phyloP scores from a whole-genome alignment of 2,329 filamentous ascomycete genomes.

The Penicillium sp. region DNA sequence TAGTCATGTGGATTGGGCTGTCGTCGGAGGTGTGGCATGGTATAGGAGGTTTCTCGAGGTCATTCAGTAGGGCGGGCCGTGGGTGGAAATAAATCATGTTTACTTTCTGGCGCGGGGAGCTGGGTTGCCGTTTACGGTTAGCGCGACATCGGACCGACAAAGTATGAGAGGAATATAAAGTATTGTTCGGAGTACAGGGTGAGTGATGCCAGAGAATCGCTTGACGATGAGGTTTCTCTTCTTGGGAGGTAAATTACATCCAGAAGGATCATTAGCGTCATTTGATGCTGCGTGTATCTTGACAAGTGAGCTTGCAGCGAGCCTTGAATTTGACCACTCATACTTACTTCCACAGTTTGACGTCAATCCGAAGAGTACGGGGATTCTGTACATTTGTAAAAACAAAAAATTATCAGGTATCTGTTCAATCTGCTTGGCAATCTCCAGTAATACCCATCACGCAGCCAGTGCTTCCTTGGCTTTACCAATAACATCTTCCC shows the following conservation, averaged over 20 bases:
- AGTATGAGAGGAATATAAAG: not conserved
- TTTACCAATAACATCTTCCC: conserved; percentile 42
- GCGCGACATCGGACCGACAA: conserved; percentile 7
- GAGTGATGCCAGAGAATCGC: too few relatives aligned
- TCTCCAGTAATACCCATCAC: not conserved
- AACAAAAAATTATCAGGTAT: too few relatives aligned
- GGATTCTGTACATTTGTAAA: too few relatives aligned
- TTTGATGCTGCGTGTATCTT: too few relatives aligned
- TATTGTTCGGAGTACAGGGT: too few relatives aligned
- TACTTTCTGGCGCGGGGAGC: conserved; percentile 14
- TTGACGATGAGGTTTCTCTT: too few relatives aligned
- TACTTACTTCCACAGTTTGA: too few relatives aligned
- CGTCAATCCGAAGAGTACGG: too few relatives aligned
- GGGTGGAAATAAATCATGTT: conserved; percentile 8
- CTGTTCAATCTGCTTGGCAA: not conserved
- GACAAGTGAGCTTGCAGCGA: too few relatives aligned
- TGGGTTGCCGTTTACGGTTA: conserved; percentile 20
- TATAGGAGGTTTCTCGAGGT: conserved; percentile 1
- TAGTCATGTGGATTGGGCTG: conserved; percentile 22
- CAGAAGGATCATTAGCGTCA: too few relatives aligned
- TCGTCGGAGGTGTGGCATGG: conserved; percentile 27
- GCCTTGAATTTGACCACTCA: too few relatives aligned
- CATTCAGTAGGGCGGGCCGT: conserved; percentile 2
- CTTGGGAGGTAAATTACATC: too few relatives aligned
- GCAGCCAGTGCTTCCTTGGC: conserved; percentile 14